phyloP scores from a whole-genome alignment of 805 yeast genomes.

The Metschnikowia vanudenii region DNA sequence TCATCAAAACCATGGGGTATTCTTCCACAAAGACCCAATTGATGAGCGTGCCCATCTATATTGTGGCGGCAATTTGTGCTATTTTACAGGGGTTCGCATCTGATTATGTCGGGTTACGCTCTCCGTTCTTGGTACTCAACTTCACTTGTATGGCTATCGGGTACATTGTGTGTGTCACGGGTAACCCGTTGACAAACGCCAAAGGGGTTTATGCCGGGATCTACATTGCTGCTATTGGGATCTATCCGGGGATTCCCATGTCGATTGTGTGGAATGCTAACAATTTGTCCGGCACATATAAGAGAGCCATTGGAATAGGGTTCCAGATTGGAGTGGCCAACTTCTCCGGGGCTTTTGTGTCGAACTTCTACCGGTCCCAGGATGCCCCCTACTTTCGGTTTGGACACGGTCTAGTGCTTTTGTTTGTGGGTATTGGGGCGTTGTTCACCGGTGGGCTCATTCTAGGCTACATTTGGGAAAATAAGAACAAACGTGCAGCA shows the following conservation, averaged over 20 bases:
- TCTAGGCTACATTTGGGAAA: constrained; percentile 3
- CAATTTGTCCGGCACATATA: constrained; percentile 35
- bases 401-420: constrained; percentile 35
- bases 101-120: constrained; percentile 27
- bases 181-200: constrained; percentile 23
- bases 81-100: constrained; percentile 27
- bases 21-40: constrained; percentile 41
- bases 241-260: constrained; percentile 31
- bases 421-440: constrained; percentile 31
- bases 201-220: constrained; percentile 32
- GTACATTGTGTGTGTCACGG: constrained; percentile 27
- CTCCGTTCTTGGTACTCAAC: constrained; percentile 28
- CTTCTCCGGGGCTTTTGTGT: constrained; percentile 36
- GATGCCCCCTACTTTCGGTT: constrained; percentile 27
- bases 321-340: constrained; percentile 41
- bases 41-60: constrained; percentile 45
- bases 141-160: constrained; percentile 32
- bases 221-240: constrained; percentile 30
- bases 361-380: constrained; percentile 31
- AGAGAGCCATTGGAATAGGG: constrained; percentile 40
- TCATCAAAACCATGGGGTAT: constrained; percentile 45
- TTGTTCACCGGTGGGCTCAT: constrained; percentile 1
- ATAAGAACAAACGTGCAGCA: constrained; percentile 13
- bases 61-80: constrained; percentile 31
- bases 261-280: constrained; percentile 37